Evolutionary conservation across 768 basidiomycete species (phyloP).

Genomic region (Tephrocybe sp.): DNA sequence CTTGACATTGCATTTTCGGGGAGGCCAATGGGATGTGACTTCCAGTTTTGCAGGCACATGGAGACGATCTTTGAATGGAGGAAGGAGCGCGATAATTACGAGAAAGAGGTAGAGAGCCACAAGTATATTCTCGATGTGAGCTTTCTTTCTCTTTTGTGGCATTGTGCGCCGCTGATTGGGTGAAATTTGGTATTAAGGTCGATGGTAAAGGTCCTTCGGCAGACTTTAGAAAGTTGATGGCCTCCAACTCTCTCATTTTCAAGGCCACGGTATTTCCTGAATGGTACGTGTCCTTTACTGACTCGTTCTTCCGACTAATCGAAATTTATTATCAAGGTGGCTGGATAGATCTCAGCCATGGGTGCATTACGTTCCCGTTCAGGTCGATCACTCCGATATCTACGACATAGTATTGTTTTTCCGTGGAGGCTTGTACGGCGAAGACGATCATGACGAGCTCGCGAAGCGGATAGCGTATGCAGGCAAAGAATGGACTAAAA

Average conservation of each 20-base stretch:
- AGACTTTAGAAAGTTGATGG: constrained; percentile 58
- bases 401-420: constrained; percentile 69
- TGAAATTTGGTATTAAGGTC: constrained; percentile 26
- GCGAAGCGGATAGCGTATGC: constrained; percentile 50
- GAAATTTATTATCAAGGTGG: constrained; percentile 35
- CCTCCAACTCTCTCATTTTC: constrained; percentile 57
- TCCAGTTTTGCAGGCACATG: constrained; percentile 40
- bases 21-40: constrained; percentile 37
- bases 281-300: constrained; percentile 39
- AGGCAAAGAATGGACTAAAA: constrained; percentile 48
- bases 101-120: constrained; percentile 42
- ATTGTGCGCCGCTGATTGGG: background rate
- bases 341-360: constrained; percentile 55
- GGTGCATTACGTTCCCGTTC: constrained; percentile 69
- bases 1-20: constrained; percentile 57
- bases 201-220: constrained; percentile 65
- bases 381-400: constrained; percentile 57
- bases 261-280: constrained; percentile 68
- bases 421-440: constrained; percentile 47
- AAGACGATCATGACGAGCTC: constrained; percentile 52
- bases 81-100: constrained; percentile 27
- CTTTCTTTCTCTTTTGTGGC: constrained; percentile 1
- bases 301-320: background rate
- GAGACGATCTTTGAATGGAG: constrained; percentile 45
- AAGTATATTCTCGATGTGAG: constrained; percentile 58